Conservation (phyloP, 2,329 filamentous ascomycete species). For the Aureobasidium lini region DNA sequence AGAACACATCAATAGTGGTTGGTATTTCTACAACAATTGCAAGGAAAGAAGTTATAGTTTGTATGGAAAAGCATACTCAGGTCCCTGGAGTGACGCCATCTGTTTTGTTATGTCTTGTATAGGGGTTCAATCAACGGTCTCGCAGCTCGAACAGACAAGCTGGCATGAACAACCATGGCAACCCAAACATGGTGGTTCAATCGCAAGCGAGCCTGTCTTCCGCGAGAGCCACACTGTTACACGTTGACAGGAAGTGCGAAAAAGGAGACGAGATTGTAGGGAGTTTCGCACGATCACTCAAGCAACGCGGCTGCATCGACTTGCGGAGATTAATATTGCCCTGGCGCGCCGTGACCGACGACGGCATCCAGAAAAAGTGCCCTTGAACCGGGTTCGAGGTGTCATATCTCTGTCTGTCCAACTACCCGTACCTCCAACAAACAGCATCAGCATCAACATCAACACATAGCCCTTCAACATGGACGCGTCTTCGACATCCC, state of each 20-base stretch:
- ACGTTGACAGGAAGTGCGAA: slow-evolving; percentile 1
- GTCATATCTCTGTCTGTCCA: neutral
- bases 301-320: slow-evolving; percentile 12
- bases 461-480: neutral
- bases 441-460: slow-evolving; percentile 3
- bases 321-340: slow-evolving; percentile 9
- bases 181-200: neutral
- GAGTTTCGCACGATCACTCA: slow-evolving; percentile 1
- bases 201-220: neutral
- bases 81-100: neutral
- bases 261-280: slow-evolving; percentile 11
- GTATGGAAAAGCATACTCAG: neutral
- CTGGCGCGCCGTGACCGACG: slow-evolving; percentile 2
- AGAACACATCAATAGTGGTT: too few species aligned
- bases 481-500: slow-evolving; percentile 16
- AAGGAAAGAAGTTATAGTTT: neutral
- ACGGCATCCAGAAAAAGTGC: neutral
- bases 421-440: neutral
- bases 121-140: slow-evolving; percentile 1
- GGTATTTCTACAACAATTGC: neutral
- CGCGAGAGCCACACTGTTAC: neutral
- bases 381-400: neutral
- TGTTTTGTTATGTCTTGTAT: slow-evolving; percentile 2
- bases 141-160: neutral
- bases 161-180: neutral